These are phyloP conservation scores for Neurospora sp. DNA, from an alignment of 495 filamentous ascomycete genomes.

Conservation along the genomic window DNA sequence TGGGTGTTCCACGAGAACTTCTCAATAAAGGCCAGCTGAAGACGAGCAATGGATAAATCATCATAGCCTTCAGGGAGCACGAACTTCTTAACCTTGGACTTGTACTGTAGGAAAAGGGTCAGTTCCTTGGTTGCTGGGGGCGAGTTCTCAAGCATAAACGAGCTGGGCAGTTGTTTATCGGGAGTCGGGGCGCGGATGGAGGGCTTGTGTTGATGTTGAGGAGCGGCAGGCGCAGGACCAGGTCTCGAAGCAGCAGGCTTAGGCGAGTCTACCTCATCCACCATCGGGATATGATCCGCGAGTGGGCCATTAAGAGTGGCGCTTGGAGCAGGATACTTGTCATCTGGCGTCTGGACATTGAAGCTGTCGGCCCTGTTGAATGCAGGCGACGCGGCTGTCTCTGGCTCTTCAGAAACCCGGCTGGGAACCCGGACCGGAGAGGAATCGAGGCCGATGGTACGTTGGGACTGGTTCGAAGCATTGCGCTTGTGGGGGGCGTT, in stretches of 20 bases:
- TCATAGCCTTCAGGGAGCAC: slow-evolving; percentile 73
- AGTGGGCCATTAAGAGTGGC: slow-evolving; percentile 42
- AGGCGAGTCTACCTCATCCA: slow-evolving; percentile 17
- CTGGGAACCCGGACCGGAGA: slow-evolving; percentile 52
- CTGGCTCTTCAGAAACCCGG: slow-evolving; percentile 55
- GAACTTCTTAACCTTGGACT: slow-evolving; percentile 93
- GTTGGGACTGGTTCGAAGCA: slow-evolving; percentile 28
- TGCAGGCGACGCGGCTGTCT: slow-evolving; percentile 32
- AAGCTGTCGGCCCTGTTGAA: slow-evolving; percentile 31
- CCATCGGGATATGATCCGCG: slow-evolving; percentile 25
- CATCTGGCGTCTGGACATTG: slow-evolving; percentile 46
- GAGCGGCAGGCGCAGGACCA: background rate
- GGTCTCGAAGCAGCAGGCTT: slow-evolving; percentile 15
- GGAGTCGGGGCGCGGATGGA: slow-evolving; percentile 22
- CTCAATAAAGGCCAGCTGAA: slow-evolving; percentile 97
- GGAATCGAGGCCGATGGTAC: slow-evolving; percentile 34
- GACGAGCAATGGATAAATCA: slow-evolving; percentile 70
- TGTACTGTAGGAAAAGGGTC: slow-evolving; percentile 95
- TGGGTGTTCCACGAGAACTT: slow-evolving; percentile 99
- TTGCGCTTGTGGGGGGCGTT: slow-evolving; percentile 54
- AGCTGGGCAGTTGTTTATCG: slow-evolving; percentile 26
- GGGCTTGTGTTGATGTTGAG: background rate
- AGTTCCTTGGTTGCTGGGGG: slow-evolving; percentile 78
- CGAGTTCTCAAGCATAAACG: slow-evolving; percentile 46
- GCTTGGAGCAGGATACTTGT: slow-evolving; percentile 44